phyloP scores from a whole-genome alignment of 768 basidiomycete genomes.

The Xerocomus spinulosus region DNA sequence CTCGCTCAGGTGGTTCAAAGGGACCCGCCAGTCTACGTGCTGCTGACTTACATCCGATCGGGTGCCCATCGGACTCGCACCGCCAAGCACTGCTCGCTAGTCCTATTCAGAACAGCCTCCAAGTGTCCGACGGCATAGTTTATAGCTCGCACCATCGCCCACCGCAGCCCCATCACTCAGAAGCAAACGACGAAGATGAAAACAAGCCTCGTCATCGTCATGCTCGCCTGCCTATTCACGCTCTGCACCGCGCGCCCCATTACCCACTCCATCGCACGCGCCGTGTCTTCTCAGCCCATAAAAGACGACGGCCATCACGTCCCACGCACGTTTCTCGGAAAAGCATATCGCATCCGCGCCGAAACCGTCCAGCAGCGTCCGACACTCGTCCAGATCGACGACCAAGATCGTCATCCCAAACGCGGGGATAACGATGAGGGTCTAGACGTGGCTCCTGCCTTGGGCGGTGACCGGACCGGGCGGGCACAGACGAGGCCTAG shows the following conservation, averaged over 20 bases:
- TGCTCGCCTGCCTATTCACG: slow-evolving; percentile 8
- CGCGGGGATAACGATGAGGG: too few relatives aligned
- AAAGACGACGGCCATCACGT: neutral
- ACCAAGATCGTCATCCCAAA: too few relatives aligned
- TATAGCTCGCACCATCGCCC: neutral
- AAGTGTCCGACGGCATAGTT: too few relatives aligned
- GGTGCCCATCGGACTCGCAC: neutral
- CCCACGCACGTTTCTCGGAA: slow-evolving; percentile 15
- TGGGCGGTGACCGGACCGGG: too few relatives aligned
- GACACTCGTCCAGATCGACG: neutral
- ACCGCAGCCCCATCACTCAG: too few relatives aligned
- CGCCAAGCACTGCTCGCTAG: neutral
- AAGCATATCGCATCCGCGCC: slow-evolving; percentile 5
- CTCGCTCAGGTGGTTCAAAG: neutral
- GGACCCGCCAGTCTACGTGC: slow-evolving; percentile 17
- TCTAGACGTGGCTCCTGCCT: too few relatives aligned
- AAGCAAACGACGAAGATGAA: too few relatives aligned
- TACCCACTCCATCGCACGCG: neutral
- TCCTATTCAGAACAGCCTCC: neutral
- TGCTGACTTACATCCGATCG: neutral
- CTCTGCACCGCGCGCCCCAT: slow-evolving; percentile 10
- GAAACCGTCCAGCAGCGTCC: neutral
- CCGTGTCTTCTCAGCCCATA: neutral
- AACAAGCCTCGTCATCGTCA: neutral
- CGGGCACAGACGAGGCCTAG: too few relatives aligned